Base-by-base conservation (phyloP, 441 rosid genomes). In the Breynia disticha region DNA sequence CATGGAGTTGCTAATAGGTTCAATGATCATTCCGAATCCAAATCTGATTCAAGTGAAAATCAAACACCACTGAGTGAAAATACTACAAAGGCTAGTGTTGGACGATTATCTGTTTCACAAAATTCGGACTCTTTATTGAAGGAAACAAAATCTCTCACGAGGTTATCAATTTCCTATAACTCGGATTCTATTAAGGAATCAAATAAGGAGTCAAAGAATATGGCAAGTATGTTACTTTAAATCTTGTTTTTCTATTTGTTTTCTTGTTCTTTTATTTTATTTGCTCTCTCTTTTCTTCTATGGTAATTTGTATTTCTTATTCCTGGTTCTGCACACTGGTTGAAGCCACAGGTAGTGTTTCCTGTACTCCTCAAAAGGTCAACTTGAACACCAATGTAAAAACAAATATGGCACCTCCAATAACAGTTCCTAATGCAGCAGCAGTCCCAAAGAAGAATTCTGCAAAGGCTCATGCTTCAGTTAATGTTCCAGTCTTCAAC, bases 341-440 rank as follows among this genome's bases (percentile, higher is more conserved):
- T 79, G 71, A 79, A 90, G 97, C 90, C 70, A 69, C 90, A 56
- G 96, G 87, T 80, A 85, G 63, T 78, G 70, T 64, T 54, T 81
- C 84, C 49, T 74, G 75, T 68, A 82, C 95, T 63, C 97, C 90
- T 72, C 90, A 77, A 69, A 82, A 75, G 73, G 78, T 72, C 71
- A 80, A 71, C 67, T 18, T 70, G 50, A 78, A 72, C 52, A 55
- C 74, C 62, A 73, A 60, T 55, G 54, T 72, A 46, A 90, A 73
- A 76, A 59, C 72, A 35, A 61, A 66, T 46, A 32, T 76, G 43
- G 66, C 67, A 46, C 74, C 64, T 69, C 65, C 87, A 7, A 59
- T 59, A 32, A 68, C 74, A 61, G 81, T 66, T 68, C 63, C 86
- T 52, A 73, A 57, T 60, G 65, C 72, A 63, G 67, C n/a, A n/a